Evolutionary conservation across 129 eudicot genomes (phyloP).

Genomic region (Saussurea involucrata): DNA sequence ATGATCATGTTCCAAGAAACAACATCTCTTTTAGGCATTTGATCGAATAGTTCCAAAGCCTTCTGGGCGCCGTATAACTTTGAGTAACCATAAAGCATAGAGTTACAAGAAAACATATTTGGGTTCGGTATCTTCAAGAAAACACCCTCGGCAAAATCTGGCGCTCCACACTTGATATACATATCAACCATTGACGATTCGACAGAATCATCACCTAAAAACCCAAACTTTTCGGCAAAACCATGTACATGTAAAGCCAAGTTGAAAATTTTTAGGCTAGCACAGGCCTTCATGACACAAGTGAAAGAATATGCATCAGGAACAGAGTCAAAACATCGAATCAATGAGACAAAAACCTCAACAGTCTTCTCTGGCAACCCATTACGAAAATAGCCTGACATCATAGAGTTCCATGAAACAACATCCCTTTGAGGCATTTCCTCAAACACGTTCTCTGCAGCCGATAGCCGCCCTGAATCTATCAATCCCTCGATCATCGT

Average conservation of each 20-base stretch:
- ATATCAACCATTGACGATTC: slow-evolving; percentile 48
- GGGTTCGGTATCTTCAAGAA: slow-evolving; percentile 35
- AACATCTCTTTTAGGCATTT: slow-evolving; percentile 42
- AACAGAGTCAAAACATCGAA: slow-evolving; percentile 17
- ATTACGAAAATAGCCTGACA: slow-evolving; percentile 48
- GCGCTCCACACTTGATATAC: slow-evolving; percentile 45
- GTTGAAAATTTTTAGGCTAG: slow-evolving; percentile 18
- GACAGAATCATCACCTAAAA: slow-evolving; percentile 27
- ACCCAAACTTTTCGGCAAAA: slow-evolving; percentile 31
- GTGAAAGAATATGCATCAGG: slow-evolving; percentile 42
- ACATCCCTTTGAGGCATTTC: slow-evolving; percentile 56
- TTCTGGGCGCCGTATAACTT: slow-evolving; percentile 26
- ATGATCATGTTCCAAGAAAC: slow-evolving; percentile 65
- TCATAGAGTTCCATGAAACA: slow-evolving; percentile 58
- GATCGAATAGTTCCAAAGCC: slow-evolving; percentile 39
- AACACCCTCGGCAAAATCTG: slow-evolving; percentile 36
- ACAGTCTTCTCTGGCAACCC: slow-evolving; percentile 24
- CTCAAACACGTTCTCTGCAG: slow-evolving; percentile 47
- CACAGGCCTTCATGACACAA: slow-evolving; percentile 56
- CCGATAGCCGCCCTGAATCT: slow-evolving; percentile 22
- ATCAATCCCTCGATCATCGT: slow-evolving; percentile 40
- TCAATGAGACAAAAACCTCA: slow-evolving; percentile 31
- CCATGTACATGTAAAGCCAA: slow-evolving; percentile 50
- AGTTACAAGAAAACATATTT: slow-evolving; percentile 47
- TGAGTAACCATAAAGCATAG: slow-evolving; percentile 50